Evolutionary conservation across 495 filamentous ascomycete species (phyloP), one percentile per base, ranked within the genome.

Genomic region (Penicilliopsis zonata): DNA sequence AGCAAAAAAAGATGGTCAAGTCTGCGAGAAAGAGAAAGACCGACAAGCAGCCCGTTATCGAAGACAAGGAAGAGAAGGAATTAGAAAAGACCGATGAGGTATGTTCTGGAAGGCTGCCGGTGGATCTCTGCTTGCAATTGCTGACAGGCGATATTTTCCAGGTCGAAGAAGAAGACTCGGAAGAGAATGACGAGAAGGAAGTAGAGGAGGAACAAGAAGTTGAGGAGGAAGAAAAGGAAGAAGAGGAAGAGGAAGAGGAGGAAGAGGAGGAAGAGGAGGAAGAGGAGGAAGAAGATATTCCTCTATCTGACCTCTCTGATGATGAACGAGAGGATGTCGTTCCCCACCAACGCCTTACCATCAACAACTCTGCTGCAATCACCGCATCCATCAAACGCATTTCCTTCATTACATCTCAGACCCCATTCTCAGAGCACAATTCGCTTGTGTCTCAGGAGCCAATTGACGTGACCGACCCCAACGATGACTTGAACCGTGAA

Each of bases 311-410:
- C 49, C 69, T 93, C 13, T 74, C 78, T 20, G 79, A 78, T 15
- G 80, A 82, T 45, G 84, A 90, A 38, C 78, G 76, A 43, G 85
- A 80, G 46, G 88, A 94, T 44, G 61, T 93, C 5, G 68, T 90
- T 31, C 81, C 86, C 12, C 78, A 92, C 54, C 84, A 90, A 49
- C 85, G 88, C 42, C 78, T 94, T 41, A 95, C 86, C 27, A 95
- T 95, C 63, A 95, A 98, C 69, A 98, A 98, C 64, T 84, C 82
- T 31, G 60, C 82, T 35, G 90, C 85, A 13, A 82, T 98, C 21
- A 74, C 67, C 35, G 60, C 78, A 38, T 71, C 82, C 18, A 67
- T 86, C 34, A 80, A 79, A 44, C 82, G 84, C 45, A 86, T 98
- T 47, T 72, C 82, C 34, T 67, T 64, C 59, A 68, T 67, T 50